A percentile compares a stretch with the other conserved stretches of the same genome.
These are phyloP conservation scores for Hydnum rufescens DNA, from an alignment of 768 basidiomycete species.

Conservation along the genomic window DNA sequence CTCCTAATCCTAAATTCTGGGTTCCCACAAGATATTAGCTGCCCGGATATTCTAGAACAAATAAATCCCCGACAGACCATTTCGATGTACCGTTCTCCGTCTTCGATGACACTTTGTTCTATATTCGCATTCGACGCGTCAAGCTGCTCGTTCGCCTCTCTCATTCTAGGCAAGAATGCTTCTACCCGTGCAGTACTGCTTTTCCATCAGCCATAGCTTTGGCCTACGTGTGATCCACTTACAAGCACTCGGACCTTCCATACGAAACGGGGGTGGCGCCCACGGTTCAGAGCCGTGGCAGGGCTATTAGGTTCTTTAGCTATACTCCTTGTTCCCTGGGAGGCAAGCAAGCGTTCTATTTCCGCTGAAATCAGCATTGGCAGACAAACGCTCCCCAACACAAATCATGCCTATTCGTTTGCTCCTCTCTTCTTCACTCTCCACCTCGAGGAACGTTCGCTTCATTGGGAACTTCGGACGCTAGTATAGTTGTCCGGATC, in stretches of 20 bases:
- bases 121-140: background rate
- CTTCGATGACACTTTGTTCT: background rate
- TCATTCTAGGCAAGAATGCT: background rate
- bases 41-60: background rate
- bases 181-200: background rate
- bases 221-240: background rate
- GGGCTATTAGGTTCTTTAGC: background rate
- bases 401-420: background rate
- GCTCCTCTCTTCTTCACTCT: background rate
- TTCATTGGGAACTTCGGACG: background rate
- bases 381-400: background rate
- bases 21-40: background rate
- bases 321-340: background rate
- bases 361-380: background rate
- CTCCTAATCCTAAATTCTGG: background rate
- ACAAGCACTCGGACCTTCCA: background rate
- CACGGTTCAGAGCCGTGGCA: background rate
- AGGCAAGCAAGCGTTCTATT: slow-evolving; percentile 1
- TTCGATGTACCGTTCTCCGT: background rate
- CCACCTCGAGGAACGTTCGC: background rate
- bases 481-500: background rate
- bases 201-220: background rate
- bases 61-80: background rate
- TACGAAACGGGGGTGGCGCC: background rate
- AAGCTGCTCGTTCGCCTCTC: background rate